Conservation (phyloP, 2,329 filamentous ascomycete species). For the Pyricularia sp. region DNA sequence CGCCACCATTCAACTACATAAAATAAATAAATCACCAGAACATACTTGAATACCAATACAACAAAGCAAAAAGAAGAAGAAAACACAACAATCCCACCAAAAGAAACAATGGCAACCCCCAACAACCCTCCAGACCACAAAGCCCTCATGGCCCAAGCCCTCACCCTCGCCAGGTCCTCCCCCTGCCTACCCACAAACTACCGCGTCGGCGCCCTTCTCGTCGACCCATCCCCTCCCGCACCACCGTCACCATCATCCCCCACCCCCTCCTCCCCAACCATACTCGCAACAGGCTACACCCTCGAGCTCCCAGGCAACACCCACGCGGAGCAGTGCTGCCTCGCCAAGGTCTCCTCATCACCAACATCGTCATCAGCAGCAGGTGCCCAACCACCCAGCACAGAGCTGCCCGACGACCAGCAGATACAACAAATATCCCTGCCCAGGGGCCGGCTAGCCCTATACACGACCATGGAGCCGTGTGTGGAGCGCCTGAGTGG, state of each 20-base stretch:
- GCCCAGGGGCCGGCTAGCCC: constrained; percentile 34
- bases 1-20: neutral
- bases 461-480: constrained; percentile 93
- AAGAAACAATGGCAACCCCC: constrained; percentile 6
- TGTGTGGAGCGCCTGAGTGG: constrained; percentile 67
- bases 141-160: constrained; percentile 56
- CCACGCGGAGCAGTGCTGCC: constrained; percentile 89
- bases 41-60: no score
- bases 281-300: constrained; percentile 80
- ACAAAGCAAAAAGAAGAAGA: neutral
- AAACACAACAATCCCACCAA: no score
- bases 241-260: neutral
- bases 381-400: neutral
- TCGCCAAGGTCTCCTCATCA: constrained; percentile 58
- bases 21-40: neutral
- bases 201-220: constrained; percentile 84
- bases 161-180: constrained; percentile 68
- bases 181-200: constrained; percentile 87
- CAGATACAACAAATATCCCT: neutral
- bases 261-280: constrained; percentile 34
- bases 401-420: constrained; percentile 18
- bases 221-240: constrained; percentile 29
- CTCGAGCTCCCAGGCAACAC: constrained; percentile 88
- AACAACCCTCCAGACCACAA: constrained; percentile 31
- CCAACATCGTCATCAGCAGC: constrained; percentile 18